phyloP scores from a whole-genome alignment of 1,284 basidiomycete genomes.

The Boletus albobrunnescens region DNA sequence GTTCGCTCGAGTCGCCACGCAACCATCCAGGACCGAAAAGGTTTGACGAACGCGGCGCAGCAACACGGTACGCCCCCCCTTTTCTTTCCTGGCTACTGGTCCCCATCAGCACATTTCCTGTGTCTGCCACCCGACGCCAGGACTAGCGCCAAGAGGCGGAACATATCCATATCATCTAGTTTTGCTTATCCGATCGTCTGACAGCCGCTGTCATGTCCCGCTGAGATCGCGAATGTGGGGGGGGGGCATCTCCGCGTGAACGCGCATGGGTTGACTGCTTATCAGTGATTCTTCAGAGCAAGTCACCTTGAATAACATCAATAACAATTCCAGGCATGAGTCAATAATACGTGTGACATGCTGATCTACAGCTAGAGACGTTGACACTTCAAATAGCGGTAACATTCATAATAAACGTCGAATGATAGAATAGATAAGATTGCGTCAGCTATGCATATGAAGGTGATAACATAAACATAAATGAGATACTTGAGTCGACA shows the following conservation, averaged over 20 bases:
- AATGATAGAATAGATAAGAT: constrained; percentile 9
- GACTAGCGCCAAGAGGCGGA: constrained; percentile 2
- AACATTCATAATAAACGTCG: neutral
- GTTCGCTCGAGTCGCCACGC: constrained; percentile 2
- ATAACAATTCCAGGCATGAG: neutral
- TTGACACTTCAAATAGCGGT: neutral
- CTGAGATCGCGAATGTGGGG: neutral
- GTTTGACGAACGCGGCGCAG: neutral
- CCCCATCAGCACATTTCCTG: constrained; percentile 7
- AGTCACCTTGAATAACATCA: neutral
- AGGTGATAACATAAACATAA: constrained; percentile 8
- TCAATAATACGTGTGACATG: neutral
- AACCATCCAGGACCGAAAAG: neutral
- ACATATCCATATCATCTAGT: constrained; percentile 4
- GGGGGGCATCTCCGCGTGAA: neutral
- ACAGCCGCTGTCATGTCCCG: constrained; percentile 1
- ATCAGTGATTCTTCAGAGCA: constrained; percentile 3
- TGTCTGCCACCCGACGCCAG: neutral
- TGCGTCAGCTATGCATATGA: neutral
- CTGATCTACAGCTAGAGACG: neutral
- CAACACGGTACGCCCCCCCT: neutral
- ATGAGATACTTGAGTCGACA: constrained; percentile 8
- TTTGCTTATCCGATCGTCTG: neutral
- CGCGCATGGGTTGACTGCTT: too few species aligned
- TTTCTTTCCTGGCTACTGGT: neutral